Base-by-base conservation (phyloP, 2,329 filamentous ascomycete genomes). In the Rhynchosporium secalis region DNA sequence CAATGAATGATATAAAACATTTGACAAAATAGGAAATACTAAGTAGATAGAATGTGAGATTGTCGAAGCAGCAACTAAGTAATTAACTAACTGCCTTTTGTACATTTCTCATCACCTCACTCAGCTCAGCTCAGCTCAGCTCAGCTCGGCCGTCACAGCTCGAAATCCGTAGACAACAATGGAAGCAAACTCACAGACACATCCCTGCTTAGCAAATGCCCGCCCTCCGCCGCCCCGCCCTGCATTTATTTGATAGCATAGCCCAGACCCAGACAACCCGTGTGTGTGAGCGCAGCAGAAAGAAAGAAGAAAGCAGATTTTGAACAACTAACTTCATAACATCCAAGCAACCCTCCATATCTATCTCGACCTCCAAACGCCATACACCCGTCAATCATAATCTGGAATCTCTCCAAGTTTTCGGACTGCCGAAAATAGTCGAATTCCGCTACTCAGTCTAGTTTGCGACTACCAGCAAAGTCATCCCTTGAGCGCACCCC, bases 401-500 rank as follows among this genome's bases (percentile, higher is more conserved):
- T 46, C 38, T 26, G 4, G 51, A 41, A 38, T 5, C 7, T 40
- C 29, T 54, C 20, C 6, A 33, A 54, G 9, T 6, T 10, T 36
- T 36, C 33, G 2, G 5, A 5, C n/a, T 9, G 38, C 33, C 20
- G 38, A 20, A 40, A 29, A 41, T 26, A 26, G 20, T 46, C 40
- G 28, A 43, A 33, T 26, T 4, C 41, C 41, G 20, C 52, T 56
- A 41, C 51, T 54, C 33, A 40, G 51, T 13, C 13, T 54, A 40
- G 51, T 29, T 54, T 54, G 51, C 51, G 51, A 54, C 40, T 46
- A 13, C 2, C 40, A 31, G 4, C 36, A 60, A 52, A 45, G 20
- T 6, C 38, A 56, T 56, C 57, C 46, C 31, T 40, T 40, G 29
- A 48, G 61, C 59, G 55, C 56, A 60, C n/a, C 60, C 60, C 20